Conservation (phyloP, 75 land plant genomes). For the Ceratopteris richardii region DNA sequence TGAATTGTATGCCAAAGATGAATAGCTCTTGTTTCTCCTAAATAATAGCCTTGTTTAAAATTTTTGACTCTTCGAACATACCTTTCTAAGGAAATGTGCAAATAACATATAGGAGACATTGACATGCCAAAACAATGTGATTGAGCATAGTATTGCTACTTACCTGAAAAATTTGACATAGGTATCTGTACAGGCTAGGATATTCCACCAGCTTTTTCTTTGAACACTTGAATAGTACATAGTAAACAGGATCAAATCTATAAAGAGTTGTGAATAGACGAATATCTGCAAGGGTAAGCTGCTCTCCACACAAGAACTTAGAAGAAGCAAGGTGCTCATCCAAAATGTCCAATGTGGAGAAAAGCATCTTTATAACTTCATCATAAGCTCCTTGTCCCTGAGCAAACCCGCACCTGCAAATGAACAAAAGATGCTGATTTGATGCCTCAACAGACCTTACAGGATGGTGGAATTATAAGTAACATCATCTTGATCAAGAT, state of each 20-base stretch:
- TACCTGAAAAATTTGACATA: slow-evolving; percentile 87
- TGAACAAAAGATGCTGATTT: too few relatives aligned
- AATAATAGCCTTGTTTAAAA: too few relatives aligned
- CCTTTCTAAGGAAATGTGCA: too few relatives aligned
- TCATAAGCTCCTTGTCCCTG: slow-evolving; percentile 88
- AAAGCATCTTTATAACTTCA: slow-evolving; percentile 49
- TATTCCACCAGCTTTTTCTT: slow-evolving; percentile 85
- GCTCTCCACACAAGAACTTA: slow-evolving; percentile 73
- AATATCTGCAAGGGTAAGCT: slow-evolving; percentile 75
- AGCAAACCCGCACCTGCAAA: slow-evolving; percentile 84
- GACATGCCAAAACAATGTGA: too few relatives aligned
- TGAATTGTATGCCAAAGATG: too few relatives aligned
- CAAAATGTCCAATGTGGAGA: slow-evolving; percentile 58
- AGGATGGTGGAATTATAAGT: not conserved
- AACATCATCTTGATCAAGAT: too few relatives aligned
- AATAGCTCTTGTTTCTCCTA: too few relatives aligned
- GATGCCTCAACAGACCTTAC: too few relatives aligned
- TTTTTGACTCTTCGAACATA: too few relatives aligned
- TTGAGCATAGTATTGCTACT: too few relatives aligned
- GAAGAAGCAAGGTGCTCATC: slow-evolving; percentile 64
- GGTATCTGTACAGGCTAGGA: slow-evolving; percentile 58
- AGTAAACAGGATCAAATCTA: slow-evolving; percentile 86
- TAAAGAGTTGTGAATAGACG: slow-evolving; percentile 85
- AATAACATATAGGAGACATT: too few relatives aligned
- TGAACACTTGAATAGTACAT: slow-evolving; percentile 85